Conservation (phyloP, 2,329 filamentous ascomycete species). For the Apiospora pterosperma region DNA sequence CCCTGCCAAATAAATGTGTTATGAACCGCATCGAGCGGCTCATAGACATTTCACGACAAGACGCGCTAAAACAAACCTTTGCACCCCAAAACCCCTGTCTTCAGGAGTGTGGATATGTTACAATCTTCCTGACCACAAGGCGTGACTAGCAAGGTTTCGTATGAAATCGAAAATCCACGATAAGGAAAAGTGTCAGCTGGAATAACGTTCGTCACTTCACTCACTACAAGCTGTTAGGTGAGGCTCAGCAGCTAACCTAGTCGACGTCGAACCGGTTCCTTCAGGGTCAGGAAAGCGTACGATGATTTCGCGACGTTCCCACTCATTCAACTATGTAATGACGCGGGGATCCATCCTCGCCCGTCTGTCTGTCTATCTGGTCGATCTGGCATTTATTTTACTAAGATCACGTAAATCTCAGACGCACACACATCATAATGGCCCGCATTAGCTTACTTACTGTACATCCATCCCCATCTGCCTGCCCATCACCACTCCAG, state of each 20-base stretch:
- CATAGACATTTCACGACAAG: not conserved
- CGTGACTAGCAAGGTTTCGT: not conserved
- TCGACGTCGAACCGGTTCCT: not conserved
- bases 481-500: not conserved
- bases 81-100: not conserved
- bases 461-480: not conserved
- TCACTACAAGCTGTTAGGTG: not conserved
- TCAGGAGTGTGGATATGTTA: not conserved
- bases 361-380: not conserved
- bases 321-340: not conserved
- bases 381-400: not conserved
- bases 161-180: not conserved
- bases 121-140: not conserved
- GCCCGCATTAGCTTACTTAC: not conserved
- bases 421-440: not conserved
- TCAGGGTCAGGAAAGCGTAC: not conserved
- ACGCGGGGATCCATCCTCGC: not conserved
- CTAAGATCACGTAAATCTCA: not conserved
- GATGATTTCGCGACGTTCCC: not conserved
- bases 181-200: not conserved
- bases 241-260: not conserved
- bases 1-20: not conserved
- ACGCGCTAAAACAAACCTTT: not conserved
- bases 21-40: not conserved
- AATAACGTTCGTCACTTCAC: not conserved